Conservation (phyloP, 768 basidiomycete genomes). For the Suillus alpinus region DNA sequence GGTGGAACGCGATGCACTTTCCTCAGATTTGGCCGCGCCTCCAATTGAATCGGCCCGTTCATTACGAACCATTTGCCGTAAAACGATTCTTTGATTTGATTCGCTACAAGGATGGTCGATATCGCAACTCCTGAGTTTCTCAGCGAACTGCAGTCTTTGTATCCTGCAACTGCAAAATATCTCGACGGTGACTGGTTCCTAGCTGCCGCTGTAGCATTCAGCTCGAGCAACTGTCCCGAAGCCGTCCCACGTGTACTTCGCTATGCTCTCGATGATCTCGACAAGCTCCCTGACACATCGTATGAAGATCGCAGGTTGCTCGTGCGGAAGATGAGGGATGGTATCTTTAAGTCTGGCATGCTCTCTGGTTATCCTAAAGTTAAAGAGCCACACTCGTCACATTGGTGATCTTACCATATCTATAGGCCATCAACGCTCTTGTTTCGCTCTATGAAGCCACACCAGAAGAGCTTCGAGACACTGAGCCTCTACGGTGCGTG, state of each 20-base stretch:
- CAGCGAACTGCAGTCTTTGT: conserved; percentile 41
- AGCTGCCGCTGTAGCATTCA: conserved; percentile 54
- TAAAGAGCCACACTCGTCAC: background rate
- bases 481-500: conserved; percentile 42
- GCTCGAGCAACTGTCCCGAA: conserved; percentile 57
- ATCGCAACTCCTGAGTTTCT: conserved; percentile 44
- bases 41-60: background rate
- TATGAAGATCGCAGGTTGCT: conserved; percentile 40
- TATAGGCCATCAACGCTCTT: conserved; percentile 59
- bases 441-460: conserved; percentile 49
- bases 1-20: too few relatives aligned
- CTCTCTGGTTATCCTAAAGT: conserved; percentile 62
- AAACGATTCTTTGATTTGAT: background rate
- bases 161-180: conserved; percentile 32
- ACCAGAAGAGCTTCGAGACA: conserved; percentile 52
- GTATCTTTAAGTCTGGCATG: conserved; percentile 59
- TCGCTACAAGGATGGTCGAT: conserved; percentile 16
- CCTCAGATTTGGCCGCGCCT: background rate
- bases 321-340: conserved; percentile 56
- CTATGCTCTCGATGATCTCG: conserved; percentile 45
- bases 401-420: background rate
- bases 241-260: conserved; percentile 55
- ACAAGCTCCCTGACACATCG: conserved; percentile 20
- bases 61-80: background rate
- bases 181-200: conserved; percentile 56